A percentile compares a stretch with the other conserved stretches of the same genome.
Evolutionary conservation across 1,284 basidiomycete genomes (phyloP).

Genomic region (Pisolithus thermaeus): DNA sequence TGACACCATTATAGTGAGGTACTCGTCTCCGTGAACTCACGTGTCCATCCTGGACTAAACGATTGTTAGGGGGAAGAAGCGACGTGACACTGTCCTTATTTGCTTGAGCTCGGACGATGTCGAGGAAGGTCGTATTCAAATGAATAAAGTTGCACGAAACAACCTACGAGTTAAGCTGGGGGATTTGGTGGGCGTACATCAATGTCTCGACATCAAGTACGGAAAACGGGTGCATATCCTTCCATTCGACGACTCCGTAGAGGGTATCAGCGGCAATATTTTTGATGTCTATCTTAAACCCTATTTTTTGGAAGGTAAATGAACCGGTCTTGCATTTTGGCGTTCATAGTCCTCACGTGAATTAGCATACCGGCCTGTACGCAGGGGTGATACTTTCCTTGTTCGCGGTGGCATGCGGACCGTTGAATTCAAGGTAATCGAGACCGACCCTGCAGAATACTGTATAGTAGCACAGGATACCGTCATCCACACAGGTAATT

Average conservation of each 20-base stretch:
- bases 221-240: constrained; percentile 97
- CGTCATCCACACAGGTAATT: constrained; percentile 81
- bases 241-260: constrained; percentile 97
- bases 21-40: constrained; percentile 15
- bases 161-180: constrained; percentile 97
- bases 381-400: constrained; percentile 98
- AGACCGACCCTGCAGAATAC: constrained; percentile 92
- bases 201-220: constrained; percentile 98
- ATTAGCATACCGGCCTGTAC: constrained; percentile 85
- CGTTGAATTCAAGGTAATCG: constrained; percentile 98
- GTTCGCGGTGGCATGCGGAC: constrained; percentile 97
- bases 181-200: constrained; percentile 92
- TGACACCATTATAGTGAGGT: constrained; percentile 91
- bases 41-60: constrained; percentile 3
- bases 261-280: constrained; percentile 96
- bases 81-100: constrained; percentile 93
- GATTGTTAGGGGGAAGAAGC: constrained; percentile 79
- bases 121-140: constrained; percentile 95
- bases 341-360: constrained; percentile 8
- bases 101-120: constrained; percentile 94
- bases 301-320: constrained; percentile 93
- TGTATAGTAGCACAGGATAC: constrained; percentile 98
- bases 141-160: constrained; percentile 99
- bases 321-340: not conserved
- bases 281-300: constrained; percentile 99